Base-by-base conservation (phyloP, 805 yeast species). In the Hanseniaspora thailandica region DNA sequence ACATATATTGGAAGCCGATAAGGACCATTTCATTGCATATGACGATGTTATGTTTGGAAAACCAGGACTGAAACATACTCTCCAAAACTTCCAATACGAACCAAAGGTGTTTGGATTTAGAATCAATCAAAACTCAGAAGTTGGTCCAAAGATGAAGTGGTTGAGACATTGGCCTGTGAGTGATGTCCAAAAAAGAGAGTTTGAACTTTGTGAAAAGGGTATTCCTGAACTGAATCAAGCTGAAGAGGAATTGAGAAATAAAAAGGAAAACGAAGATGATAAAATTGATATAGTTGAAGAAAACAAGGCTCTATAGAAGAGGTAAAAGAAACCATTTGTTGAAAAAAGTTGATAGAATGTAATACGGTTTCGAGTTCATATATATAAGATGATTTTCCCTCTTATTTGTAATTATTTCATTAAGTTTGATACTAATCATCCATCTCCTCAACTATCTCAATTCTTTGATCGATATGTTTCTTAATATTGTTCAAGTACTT, bases 91-190 rank as follows among this genome's bases (percentile, higher is more conserved):
- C 58, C 76, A 72, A 55, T 82, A 76, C 64, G 84, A 85, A 47
- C 75, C 88, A 62, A 85, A 81, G 64, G 74, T 89, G 45, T 93
- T 86, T 69, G 98, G 98, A 1, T 93, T 93, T 72, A 78, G 77
- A 59, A 74, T 93, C 28, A 78, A 84, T 61, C 90, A 86, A 63
- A 63, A 70, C 52, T 82, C 95, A 44, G 70, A 76, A 30, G 75
- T 84, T 46, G 98, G 98, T 0, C 89, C 94, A n/a, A 76, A 97
- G 60, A 93, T 93, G 97, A 77, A 76, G 61, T 93, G 98, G 98
- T 73, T 90, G 57, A 78, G 97, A 60, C 81, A 80, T 65, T 72
- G 76, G 58, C 97, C 97, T 3, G 69, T 70, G 43, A 75, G 79
- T 3, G 74, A 69, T 19, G 78, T 72, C 41, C 89, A 84, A 61